Evolutionary conservation across 768 basidiomycete genomes (phyloP).

Genomic region (Dentipellis sp.): DNA sequence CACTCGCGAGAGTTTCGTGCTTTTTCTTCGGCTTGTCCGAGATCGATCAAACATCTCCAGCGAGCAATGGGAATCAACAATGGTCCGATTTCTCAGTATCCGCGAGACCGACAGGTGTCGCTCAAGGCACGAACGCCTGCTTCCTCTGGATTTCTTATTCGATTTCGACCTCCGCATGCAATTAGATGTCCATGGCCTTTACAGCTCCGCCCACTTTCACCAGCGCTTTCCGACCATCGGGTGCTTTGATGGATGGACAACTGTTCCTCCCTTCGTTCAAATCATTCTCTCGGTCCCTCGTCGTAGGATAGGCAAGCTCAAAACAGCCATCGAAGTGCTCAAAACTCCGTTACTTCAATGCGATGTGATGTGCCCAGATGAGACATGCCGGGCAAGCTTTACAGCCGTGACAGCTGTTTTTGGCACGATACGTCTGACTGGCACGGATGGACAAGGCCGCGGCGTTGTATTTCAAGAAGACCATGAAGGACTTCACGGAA

Average conservation of each 20-base stretch:
- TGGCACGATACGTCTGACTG: too few species aligned
- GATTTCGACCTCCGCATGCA: neutral
- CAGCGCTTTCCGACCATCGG: neutral
- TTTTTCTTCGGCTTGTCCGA: constrained; percentile 33
- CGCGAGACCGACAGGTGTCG: constrained; percentile 1
- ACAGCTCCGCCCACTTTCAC: constrained; percentile 6
- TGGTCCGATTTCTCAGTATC: constrained; percentile 27
- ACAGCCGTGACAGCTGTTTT: too few species aligned
- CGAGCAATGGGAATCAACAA: constrained; percentile 32
- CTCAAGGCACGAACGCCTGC: too few species aligned
- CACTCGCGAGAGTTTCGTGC: constrained; percentile 36
- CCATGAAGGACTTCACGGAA: constrained; percentile 2
- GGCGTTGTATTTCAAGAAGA: neutral
- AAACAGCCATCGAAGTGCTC: too few species aligned
- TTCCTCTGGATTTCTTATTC: neutral
- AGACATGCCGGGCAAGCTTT: too few species aligned
- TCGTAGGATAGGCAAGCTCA: too few species aligned
- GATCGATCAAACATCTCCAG: constrained; percentile 17
- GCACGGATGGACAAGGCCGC: too few species aligned
- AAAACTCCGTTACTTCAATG: neutral
- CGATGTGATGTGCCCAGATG: too few species aligned
- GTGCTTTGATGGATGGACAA: constrained; percentile 14
- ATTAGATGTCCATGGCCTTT: neutral
- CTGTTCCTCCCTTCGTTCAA: constrained; percentile 29
- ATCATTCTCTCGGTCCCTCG: constrained; percentile 29